A percentile compares a stretch with the other conserved stretches of the same genome.
Evolutionary conservation across 2,329 filamentous ascomycete genomes (phyloP).

Genomic region (Monosporascus sp.): DNA sequence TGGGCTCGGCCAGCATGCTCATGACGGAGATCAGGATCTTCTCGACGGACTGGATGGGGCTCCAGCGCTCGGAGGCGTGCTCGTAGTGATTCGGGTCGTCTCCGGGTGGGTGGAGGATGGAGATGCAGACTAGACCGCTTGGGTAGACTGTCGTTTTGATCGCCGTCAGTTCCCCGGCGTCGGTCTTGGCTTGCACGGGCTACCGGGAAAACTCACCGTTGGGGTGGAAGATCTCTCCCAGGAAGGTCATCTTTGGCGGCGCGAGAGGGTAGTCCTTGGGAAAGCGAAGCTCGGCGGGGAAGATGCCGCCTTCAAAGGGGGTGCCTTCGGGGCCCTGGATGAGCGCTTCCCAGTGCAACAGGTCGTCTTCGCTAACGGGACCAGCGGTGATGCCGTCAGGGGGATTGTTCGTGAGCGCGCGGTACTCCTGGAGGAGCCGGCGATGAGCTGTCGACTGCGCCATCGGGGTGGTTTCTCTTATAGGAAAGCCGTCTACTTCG

Average conservation of each 20-base stretch:
- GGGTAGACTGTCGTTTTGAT: constrained; percentile 63
- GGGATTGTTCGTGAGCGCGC: constrained; percentile 84
- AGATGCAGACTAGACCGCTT: constrained; percentile 91
- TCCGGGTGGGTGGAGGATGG: constrained; percentile 92
- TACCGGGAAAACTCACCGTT: constrained; percentile 58
- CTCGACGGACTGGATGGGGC: constrained; percentile 92
- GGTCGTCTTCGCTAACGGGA: constrained; percentile 87
- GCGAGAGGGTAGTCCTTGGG: constrained; percentile 95
- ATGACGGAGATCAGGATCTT: constrained; percentile 97
- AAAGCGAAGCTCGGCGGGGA: constrained; percentile 91
- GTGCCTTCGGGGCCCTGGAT: constrained; percentile 95
- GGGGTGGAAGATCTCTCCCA: constrained; percentile 92
- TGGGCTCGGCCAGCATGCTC: constrained; percentile 96
- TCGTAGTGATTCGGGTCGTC: constrained; percentile 99
- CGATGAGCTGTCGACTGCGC: constrained; percentile 60
- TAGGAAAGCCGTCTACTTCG: background rate
- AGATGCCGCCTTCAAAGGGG: constrained; percentile 92
- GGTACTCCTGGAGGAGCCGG: constrained; percentile 95
- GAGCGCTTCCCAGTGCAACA: constrained; percentile 92
- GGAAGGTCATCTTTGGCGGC: constrained; percentile 92
- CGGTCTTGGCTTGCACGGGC: background rate
- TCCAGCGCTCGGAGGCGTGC: constrained; percentile 92
- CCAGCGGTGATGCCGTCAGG: constrained; percentile 98
- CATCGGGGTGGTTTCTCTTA: constrained; percentile 31
- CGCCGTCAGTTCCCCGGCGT: too few relatives aligned